Evolutionary conservation across 2,329 filamentous ascomycete genomes (phyloP), one percentile per base, ranked within the genome.

Genomic region (Knufia fluminis): DNA sequence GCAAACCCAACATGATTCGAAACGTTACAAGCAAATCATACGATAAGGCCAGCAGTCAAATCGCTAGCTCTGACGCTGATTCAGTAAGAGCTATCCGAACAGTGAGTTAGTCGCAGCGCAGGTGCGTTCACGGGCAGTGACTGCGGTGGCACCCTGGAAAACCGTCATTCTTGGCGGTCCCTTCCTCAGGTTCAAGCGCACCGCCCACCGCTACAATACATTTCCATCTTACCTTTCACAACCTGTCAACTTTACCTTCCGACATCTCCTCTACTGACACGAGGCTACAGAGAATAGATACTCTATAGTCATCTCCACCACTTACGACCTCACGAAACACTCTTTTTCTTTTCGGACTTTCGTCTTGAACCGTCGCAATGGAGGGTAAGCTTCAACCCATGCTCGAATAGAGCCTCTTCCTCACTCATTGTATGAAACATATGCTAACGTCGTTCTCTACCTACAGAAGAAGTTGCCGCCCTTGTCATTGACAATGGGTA

Each of bases 401-500:
- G 62, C 64, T 59, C 62, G 61, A 62, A 57, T 60, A 56, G 55
- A 45, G 45, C 48, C 28, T 28, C 49, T 40, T 14, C 46, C 10
- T 44, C 6, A 22, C 28, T 16, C 31, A 40, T 26, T 48, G 19
- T 35, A 17, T 10, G 24, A 45, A 51, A 22, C 36, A 49, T 46
- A 60, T 58, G 63, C 69, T 71, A 62, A 71, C 78, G 60, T 77
- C 60, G 48, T 61, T 68, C 57, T 63, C 57, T 55, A 56, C 36
- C 26, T 49, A 52, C 50, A 97, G 92, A 98, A 83, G 92, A 98
- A 88, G 92, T 98, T 77, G 92, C 92, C 75, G 92, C 92, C 76
- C 90, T 98, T 87, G 92, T 98, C 77, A 97, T 98, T 79, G 92
- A 98, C 90, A 98, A 98, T 97, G 92, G 92, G 92, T 98, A 91